A percentile compares a stretch with the other conserved stretches of the same genome.
These are phyloP conservation scores for Aspergillus biplanus DNA, from an alignment of 495 filamentous ascomycete genomes.

Conservation along the genomic window DNA sequence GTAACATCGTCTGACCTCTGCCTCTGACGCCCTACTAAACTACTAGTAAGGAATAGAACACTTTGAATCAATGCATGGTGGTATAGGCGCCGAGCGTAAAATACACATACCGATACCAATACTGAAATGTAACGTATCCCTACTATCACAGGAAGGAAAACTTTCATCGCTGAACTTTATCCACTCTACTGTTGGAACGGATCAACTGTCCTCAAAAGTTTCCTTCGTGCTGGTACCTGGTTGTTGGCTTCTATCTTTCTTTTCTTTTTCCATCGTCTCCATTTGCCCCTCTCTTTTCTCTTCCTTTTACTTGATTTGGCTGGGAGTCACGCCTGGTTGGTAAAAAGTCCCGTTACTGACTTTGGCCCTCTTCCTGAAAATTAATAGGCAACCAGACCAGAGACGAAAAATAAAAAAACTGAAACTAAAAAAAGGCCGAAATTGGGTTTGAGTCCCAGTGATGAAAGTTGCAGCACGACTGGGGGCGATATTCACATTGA, in stretches of 20 bases:
- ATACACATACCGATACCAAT: neutral
- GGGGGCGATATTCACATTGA: no score
- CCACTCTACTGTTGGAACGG: slow-evolving; percentile 3
- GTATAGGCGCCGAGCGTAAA: neutral
- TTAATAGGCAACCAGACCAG: neutral
- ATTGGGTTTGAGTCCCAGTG: no score
- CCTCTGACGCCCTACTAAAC: no score
- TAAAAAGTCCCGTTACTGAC: neutral
- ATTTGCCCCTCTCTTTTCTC: neutral
- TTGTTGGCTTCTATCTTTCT: neutral
- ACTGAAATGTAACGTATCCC: neutral
- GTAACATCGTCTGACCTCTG: no score
- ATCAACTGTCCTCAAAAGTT: slow-evolving; percentile 13
- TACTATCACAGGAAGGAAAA: neutral
- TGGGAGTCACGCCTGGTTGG: no score
- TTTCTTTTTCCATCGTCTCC: slow-evolving; percentile 1
- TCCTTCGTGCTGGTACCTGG: slow-evolving; percentile 18
- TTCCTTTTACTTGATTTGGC: slow-evolving; percentile 7
- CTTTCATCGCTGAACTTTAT: slow-evolving; percentile 8
- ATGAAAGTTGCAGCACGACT: no score
- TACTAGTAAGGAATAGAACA: no score
- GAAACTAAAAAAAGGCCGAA: no score
- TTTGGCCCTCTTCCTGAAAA: neutral
- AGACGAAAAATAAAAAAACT: no score
- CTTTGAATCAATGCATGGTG: no score